Base-by-base conservation (phyloP, 2,329 filamentous ascomycete genomes). In the Trichoderma citrinoviride region DNA sequence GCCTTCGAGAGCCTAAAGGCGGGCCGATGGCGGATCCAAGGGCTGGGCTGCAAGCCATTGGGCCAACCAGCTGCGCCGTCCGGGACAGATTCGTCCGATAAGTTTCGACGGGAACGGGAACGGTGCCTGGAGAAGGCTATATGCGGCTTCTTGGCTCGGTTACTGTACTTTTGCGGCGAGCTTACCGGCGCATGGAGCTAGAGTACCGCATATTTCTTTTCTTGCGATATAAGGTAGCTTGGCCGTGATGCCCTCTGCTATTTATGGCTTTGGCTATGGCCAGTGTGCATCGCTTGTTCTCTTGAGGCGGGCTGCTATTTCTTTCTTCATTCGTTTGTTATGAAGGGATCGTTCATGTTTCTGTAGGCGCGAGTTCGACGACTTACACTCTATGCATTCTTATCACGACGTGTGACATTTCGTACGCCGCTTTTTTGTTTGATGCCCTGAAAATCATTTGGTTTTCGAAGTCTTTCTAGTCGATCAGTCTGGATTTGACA, bases 71-170 rank as follows among this genome's bases (percentile, higher is more conserved):
- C 37, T 62, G 33, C 60, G 60, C 40, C 52, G 29, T 44, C 52
- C 41, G 44, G 53, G 44, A 21, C 4, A 29, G 52, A 25, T 29
- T 47, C 21, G 44, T 52, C 61, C 61, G 61, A 58, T 58, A 29
- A 46, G 12, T 21, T 2, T n/a, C n/a, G n/a, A n/a, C n/a, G n/a
- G n/a, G n/a, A 25, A 46, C 53, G 23, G 44, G 61, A 49, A 6
- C 52, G 23, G 27, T 23, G 41, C 47, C 29, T 56, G 37, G 43
- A 53, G 47, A 53, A 61, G 46, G 23, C 47, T 52, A 53, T 61
- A 61, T 52, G 17, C 47, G 60, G 60, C 49, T 62, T 53, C 60
- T 62, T 54, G 37, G 23, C 53, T 54, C 47, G 47, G 60, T 46
- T 62, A 53, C 40, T 33, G 37, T 62, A 53, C 40, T 33, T 49